Evolutionary conservation across 768 basidiomycete species (phyloP).

Genomic region (Thelephora ganbajun): DNA sequence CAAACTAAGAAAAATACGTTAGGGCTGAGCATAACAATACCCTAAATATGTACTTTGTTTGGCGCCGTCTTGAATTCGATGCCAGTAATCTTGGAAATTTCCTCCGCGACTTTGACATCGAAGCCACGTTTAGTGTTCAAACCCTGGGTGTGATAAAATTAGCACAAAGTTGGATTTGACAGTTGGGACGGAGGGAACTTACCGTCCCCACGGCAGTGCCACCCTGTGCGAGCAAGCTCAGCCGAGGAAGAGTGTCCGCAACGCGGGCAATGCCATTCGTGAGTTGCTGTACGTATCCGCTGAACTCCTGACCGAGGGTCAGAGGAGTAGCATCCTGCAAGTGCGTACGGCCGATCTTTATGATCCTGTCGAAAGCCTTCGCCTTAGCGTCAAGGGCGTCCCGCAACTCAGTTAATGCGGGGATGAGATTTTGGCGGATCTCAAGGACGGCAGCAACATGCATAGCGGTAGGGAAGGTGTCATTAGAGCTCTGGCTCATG

Average conservation of each 20-base stretch:
- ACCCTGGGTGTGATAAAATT: conserved; percentile 37
- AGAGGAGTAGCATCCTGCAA: conserved; percentile 95
- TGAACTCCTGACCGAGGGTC: conserved; percentile 97
- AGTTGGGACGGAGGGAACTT: conserved; percentile 15
- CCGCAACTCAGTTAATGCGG: conserved; percentile 72
- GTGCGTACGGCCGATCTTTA: conserved; percentile 98
- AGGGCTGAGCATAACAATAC: neutral
- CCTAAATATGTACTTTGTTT: conserved; percentile 60
- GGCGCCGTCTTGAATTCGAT: conserved; percentile 91
- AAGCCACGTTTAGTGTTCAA: conserved; percentile 96
- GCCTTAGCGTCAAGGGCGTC: conserved; percentile 77
- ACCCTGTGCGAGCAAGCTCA: conserved; percentile 88
- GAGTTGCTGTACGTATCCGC: conserved; percentile 93
- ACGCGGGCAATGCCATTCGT: conserved; percentile 81
- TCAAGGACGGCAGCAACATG: conserved; percentile 93
- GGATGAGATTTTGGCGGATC: conserved; percentile 64
- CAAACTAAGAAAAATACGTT: conserved; percentile 46
- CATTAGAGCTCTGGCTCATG: conserved; percentile 97
- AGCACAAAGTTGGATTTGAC: neutral
- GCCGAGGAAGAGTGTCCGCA: conserved; percentile 66
- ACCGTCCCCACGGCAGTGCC: conserved; percentile 98
- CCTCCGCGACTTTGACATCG: conserved; percentile 84
- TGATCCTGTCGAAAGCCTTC: conserved; percentile 76
- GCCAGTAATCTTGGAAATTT: conserved; percentile 85
- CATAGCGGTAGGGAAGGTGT: conserved; percentile 99